Percentiles rank a stretch among this genome's conserved stretches.
phyloP scores from a whole-genome alignment of 2,329 filamentous ascomycete species.

The Penicillium hordei region DNA sequence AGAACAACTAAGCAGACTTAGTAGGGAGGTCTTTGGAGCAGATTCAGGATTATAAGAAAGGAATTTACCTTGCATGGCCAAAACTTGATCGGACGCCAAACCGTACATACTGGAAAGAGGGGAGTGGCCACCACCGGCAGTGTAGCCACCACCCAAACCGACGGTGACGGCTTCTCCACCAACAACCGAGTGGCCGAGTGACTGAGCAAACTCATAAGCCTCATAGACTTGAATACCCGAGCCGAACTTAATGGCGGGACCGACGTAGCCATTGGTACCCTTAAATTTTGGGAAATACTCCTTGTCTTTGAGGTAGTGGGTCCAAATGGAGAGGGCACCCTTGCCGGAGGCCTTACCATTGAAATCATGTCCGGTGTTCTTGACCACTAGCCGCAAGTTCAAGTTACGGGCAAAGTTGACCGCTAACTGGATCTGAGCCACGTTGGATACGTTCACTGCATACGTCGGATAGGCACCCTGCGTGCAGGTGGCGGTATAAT shows the following conservation, averaged over 20 bases:
- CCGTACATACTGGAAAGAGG: slow-evolving; percentile 51
- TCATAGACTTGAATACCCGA: slow-evolving; percentile 53
- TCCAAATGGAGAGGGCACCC: slow-evolving; percentile 41
- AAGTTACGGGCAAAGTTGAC: slow-evolving; percentile 21
- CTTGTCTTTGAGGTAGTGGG: slow-evolving; percentile 24
- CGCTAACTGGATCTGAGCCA: slow-evolving; percentile 35
- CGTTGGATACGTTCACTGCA: slow-evolving; percentile 33
- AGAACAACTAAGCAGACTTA: slow-evolving; percentile 4
- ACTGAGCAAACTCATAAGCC: slow-evolving; percentile 48
- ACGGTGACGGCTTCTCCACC: slow-evolving; percentile 55
- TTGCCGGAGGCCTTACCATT: slow-evolving; percentile 57
- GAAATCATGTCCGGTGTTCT: slow-evolving; percentile 50
- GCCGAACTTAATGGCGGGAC: slow-evolving; percentile 54
- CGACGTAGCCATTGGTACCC: slow-evolving; percentile 45
- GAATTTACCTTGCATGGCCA: slow-evolving; percentile 44
- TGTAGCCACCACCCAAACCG: slow-evolving; percentile 48
- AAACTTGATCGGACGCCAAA: slow-evolving; percentile 57
- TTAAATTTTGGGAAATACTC: slow-evolving; percentile 34
- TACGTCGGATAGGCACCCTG: slow-evolving; percentile 31
- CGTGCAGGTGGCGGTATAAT: slow-evolving; percentile 23
- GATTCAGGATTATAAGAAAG: not conserved
- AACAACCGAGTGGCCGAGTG: slow-evolving; percentile 50
- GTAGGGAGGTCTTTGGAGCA: not conserved
- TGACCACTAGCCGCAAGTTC: slow-evolving; percentile 36
- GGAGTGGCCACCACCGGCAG: slow-evolving; percentile 47